These are phyloP conservation scores for Onygena corvina DNA, from an alignment of 2,329 filamentous ascomycete genomes.

Conservation along the genomic window DNA sequence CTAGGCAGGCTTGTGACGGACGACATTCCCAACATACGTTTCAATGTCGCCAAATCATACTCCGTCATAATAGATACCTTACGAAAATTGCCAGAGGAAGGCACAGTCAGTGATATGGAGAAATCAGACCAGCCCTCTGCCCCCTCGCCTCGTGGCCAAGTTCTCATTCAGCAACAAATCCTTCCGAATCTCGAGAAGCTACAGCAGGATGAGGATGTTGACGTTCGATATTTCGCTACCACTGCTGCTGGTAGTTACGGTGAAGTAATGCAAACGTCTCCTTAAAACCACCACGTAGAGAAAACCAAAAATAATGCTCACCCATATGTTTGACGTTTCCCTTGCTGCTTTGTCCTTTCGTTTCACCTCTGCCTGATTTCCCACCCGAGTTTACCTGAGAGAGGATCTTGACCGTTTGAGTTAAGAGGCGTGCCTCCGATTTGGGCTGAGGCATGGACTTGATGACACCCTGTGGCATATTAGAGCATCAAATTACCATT, in stretches of 20 bases:
- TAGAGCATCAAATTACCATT: slow-evolving; percentile 2
- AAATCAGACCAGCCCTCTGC: slow-evolving; percentile 49
- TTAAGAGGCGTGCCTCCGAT: slow-evolving; percentile 1
- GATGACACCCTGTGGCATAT: background rate
- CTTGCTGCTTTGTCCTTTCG: background rate
- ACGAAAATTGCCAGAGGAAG: slow-evolving; percentile 76
- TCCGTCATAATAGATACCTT: slow-evolving; percentile 80
- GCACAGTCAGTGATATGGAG: slow-evolving; percentile 73
- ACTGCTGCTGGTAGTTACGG: slow-evolving; percentile 56
- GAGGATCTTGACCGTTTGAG: background rate
- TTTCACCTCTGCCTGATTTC: background rate
- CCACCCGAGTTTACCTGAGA: background rate
- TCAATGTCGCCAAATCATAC: slow-evolving; percentile 99
- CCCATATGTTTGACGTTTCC: background rate
- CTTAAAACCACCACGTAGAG: slow-evolving; percentile 18
- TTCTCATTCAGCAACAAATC: slow-evolving; percentile 75
- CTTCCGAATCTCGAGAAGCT: slow-evolving; percentile 86
- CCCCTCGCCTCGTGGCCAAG: slow-evolving; percentile 59
- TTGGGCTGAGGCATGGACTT: slow-evolving; percentile 1
- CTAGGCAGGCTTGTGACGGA: slow-evolving; percentile 86
- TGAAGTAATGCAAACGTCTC: slow-evolving; percentile 45
- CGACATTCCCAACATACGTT: slow-evolving; percentile 96
- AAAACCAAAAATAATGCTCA: slow-evolving; percentile 17
- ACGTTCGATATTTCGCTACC: slow-evolving; percentile 94
- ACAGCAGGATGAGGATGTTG: slow-evolving; percentile 93